These are phyloP conservation scores for Amanita subjunquillea DNA, from an alignment of 768 basidiomycete genomes.

Conservation along the genomic window DNA sequence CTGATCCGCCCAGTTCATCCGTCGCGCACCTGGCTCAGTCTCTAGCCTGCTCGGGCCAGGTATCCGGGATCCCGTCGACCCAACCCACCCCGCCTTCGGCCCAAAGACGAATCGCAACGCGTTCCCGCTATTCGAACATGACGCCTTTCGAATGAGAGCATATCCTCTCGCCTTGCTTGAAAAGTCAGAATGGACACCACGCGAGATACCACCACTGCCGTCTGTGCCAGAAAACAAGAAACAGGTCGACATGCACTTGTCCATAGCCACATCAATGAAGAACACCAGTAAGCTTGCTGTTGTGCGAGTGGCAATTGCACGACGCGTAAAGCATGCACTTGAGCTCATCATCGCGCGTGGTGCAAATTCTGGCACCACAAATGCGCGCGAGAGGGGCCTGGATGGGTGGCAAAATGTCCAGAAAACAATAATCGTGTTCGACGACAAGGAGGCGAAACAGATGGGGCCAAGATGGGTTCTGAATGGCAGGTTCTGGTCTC, in stretches of 20 bases:
- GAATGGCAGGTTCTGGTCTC: not conserved
- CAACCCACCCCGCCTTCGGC: conserved; percentile 4
- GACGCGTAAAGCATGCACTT: conserved; percentile 28
- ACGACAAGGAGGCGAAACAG: conserved; percentile 13
- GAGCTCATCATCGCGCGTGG: conserved; percentile 30
- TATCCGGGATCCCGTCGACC: not conserved
- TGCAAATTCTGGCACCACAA: conserved; percentile 16
- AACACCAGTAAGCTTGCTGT: conserved; percentile 19
- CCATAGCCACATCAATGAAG: conserved; percentile 22
- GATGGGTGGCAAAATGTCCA: not conserved
- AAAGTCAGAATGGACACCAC: not conserved
- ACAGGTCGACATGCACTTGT: conserved; percentile 2
- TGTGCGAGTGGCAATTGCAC: conserved; percentile 20
- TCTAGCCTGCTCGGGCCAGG: not conserved
- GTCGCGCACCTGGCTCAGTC: not conserved
- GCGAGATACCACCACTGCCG: not conserved
- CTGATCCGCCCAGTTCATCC: conserved; percentile 3
- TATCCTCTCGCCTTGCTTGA: conserved; percentile 5
- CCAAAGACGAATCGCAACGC: not conserved
- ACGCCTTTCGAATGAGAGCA: conserved; percentile 1
- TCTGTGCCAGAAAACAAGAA: not conserved
- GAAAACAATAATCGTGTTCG: not conserved
- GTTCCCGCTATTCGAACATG: conserved; percentile 1
- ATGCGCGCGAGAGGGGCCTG: conserved; percentile 7
- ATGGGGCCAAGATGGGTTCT: conserved; percentile 9